Percentiles rank a stretch among this genome's conserved stretches.
Evolutionary conservation across 1,139 yeast species (phyloP).

Genomic region (Wickerhamomyces sp.): DNA sequence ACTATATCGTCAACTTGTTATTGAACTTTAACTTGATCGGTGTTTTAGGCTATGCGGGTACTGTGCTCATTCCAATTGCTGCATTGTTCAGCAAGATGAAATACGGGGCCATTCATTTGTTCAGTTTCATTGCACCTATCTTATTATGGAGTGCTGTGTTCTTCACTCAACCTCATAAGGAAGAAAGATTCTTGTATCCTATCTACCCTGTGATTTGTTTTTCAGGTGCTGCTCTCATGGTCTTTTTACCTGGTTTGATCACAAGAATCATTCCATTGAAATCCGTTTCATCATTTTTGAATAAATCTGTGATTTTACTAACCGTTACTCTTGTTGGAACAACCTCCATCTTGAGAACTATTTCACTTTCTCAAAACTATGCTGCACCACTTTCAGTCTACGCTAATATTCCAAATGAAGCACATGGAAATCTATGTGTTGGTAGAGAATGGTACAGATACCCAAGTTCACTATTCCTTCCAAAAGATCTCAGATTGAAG

Average conservation of each 20-base stretch:
- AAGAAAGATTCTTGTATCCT: slow-evolving; percentile 87
- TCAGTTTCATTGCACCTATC: slow-evolving; percentile 39
- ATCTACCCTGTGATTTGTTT: slow-evolving; percentile 65
- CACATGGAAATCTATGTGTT: slow-evolving; percentile 57
- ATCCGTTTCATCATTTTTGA: slow-evolving; percentile 10
- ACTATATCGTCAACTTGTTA: slow-evolving; percentile 62
- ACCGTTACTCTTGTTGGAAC: slow-evolving; percentile 5
- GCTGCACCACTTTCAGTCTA: slow-evolving; percentile 53
- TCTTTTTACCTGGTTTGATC: slow-evolving; percentile 24
- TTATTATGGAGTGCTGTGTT: slow-evolving; percentile 66
- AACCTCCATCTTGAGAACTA: slow-evolving; percentile 30
- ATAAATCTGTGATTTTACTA: neutral
- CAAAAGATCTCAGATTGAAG: slow-evolving; percentile 50
- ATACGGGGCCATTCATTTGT: slow-evolving; percentile 15
- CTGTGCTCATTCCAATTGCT: slow-evolving; percentile 25
- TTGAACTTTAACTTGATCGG: slow-evolving; percentile 67
- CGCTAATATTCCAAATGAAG: slow-evolving; percentile 24
- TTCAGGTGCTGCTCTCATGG: slow-evolving; percentile 53
- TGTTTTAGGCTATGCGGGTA: slow-evolving; percentile 40
- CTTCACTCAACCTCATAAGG: slow-evolving; percentile 81
- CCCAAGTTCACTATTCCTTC: slow-evolving; percentile 82
- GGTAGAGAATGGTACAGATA: slow-evolving; percentile 95
- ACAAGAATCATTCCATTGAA: slow-evolving; percentile 4
- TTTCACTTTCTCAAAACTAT: slow-evolving; percentile 52
- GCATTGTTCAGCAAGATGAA: slow-evolving; percentile 7